Evolutionary conservation across 148 eudicot genomes (phyloP), one percentile per base, ranked within the genome.

Genomic region (Rhododendron vialii): DNA sequence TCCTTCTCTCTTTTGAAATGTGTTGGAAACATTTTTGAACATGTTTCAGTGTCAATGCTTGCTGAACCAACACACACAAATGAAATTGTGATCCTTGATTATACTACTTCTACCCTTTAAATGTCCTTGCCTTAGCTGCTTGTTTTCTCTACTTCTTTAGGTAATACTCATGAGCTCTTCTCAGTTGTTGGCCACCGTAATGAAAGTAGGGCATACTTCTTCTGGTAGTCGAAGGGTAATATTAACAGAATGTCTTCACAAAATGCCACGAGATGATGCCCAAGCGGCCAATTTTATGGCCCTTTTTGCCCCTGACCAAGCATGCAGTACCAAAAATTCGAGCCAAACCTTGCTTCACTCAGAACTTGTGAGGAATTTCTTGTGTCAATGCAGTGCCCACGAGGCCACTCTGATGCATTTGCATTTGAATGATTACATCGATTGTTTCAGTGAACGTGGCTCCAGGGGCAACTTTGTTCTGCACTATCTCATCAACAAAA

Each of bases 81-180:
- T 20, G 65, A 59, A 59, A 59, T 5, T 59, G 9, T 5, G 65
- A 59, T 59, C 65, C 65, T 59, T 59, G 65, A 20, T 59, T 59
- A n/a, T 59, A 59, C 65, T 59, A 22, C 65, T 59, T 22, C 65
- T 59, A 22, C 22, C n/a, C 65, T 59, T 59, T 59, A 48, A 47
- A 79, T n/a, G 55, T 13, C 57, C 63, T 30, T 80, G 24, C 26
- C 83, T 80, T 28, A 80, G 38, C 48, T 30, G 22, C 36, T 48
- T 80, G 35, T 80, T 78, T 41, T 47, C 59, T 47, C 6, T 80
- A 5, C 35, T 80, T 80, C 61, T 80, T n/a, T 30, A 80, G 59
- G 53, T 50, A 80, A 48, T 80, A 80, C 38, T 80, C 22, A n/a
- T 80, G 82, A 47, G 82, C 82, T 80, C 82, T 80, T 80, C 38